Conservation (phyloP, 257 asterid species). For the Voacanga thouarsii region DNA sequence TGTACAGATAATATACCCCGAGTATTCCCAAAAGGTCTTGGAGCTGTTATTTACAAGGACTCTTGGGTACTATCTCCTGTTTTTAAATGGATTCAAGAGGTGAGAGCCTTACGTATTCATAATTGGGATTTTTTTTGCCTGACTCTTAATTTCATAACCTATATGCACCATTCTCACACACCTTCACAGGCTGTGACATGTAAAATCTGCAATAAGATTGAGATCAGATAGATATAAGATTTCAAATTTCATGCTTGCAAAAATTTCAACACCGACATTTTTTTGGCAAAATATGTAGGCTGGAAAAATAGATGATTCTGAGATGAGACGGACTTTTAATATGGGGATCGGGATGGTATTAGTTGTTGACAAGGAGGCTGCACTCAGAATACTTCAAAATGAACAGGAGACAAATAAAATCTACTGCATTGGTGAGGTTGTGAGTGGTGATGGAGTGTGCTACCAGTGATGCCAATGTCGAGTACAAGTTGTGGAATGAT, state of each 20-base stretch:
- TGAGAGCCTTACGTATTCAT: slow-evolving; percentile 15
- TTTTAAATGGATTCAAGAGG: slow-evolving; percentile 95
- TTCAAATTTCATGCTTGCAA: neutral
- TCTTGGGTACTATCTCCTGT: slow-evolving; percentile 81
- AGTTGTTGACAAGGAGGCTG: slow-evolving; percentile 65
- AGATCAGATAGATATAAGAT: neutral
- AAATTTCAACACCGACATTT: too few relatives aligned
- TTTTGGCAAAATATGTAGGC: slow-evolving; percentile 40
- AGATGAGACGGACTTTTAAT: slow-evolving; percentile 86
- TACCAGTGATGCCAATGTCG: slow-evolving; percentile 23
- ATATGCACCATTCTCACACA: neutral
- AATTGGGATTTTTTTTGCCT: neutral
- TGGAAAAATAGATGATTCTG: slow-evolving; percentile 70
- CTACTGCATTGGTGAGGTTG: slow-evolving; percentile 62
- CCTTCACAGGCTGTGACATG: neutral
- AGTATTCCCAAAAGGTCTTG: slow-evolving; percentile 82
- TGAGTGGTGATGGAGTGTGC: slow-evolving; percentile 64
- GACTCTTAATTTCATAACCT: neutral
- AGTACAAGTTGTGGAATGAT: neutral
- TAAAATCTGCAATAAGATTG: too few relatives aligned
- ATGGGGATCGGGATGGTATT: slow-evolving; percentile 98
- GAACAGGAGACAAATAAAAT: slow-evolving; percentile 19
- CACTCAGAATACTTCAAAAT: slow-evolving; percentile 49
- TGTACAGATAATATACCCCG: slow-evolving; percentile 95
- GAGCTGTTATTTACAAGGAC: slow-evolving; percentile 59